phyloP scores from a whole-genome alignment of 805 yeast species.

The Cyberlindnera samutprakarnensis region DNA sequence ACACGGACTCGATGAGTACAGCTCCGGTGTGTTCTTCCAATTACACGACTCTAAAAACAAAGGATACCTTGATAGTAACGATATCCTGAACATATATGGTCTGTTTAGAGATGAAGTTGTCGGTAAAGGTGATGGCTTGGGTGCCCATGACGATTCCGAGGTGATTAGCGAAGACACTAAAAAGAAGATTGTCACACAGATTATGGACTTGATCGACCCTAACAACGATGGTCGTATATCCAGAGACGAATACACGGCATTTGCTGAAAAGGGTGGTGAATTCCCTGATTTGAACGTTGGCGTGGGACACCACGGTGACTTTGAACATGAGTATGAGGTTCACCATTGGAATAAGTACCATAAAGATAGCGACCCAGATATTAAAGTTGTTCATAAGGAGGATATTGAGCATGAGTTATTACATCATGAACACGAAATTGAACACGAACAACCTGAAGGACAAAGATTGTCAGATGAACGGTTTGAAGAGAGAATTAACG shows the following conservation, averaged over 20 bases:
- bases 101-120: conserved; percentile 60
- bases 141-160: conserved; percentile 62
- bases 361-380: conserved; percentile 74
- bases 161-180: conserved; percentile 48
- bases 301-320: conserved; percentile 90
- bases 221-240: conserved; percentile 59
- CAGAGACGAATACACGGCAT: conserved; percentile 63
- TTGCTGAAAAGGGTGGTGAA: conserved; percentile 52
- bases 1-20: conserved; percentile 70
- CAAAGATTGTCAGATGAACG: conserved; percentile 30
- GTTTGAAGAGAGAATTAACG: conserved; percentile 30
- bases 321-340: conserved; percentile 86
- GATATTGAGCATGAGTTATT: conserved; percentile 56
- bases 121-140: conserved; percentile 90
- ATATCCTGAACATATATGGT: conserved; percentile 79
- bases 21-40: conserved; percentile 67
- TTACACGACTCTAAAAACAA: conserved; percentile 65
- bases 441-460: conserved; percentile 61
- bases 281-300: conserved; percentile 93
- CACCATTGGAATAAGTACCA: conserved; percentile 91
- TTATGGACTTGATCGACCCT: conserved; percentile 56
- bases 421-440: conserved; percentile 54
- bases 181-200: conserved; percentile 42
- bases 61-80: conserved; percentile 49
- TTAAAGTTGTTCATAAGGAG: conserved; percentile 72